These are phyloP conservation scores for Gilbertella persicaria DNA, from an alignment of 371 early-diverging fungal species.

Conservation along the genomic window DNA sequence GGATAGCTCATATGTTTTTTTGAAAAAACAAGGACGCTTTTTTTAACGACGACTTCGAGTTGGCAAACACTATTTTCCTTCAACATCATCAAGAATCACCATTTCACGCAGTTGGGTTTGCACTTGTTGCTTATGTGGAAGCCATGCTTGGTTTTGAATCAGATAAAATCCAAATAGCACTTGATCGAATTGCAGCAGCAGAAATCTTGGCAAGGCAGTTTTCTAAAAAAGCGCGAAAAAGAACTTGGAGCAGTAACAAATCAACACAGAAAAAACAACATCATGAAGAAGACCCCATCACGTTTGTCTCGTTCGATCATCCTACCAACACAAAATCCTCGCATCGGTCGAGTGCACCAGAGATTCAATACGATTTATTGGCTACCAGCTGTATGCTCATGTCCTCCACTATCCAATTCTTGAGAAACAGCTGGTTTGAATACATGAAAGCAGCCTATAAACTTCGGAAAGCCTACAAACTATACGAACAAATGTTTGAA, in stretches of 20 bases:
- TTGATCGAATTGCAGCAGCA: slow-evolving; percentile 41
- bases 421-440: slow-evolving; percentile 49
- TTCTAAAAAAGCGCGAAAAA: slow-evolving; percentile 30
- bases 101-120: slow-evolving; percentile 53
- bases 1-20: not conserved
- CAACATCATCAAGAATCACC: slow-evolving; percentile 46
- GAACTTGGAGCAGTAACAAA: slow-evolving; percentile 15
- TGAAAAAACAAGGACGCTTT: slow-evolving; percentile 37
- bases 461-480: slow-evolving; percentile 47
- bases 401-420: slow-evolving; percentile 50
- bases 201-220: slow-evolving; percentile 37
- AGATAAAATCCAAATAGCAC: slow-evolving; percentile 40
- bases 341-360: slow-evolving; percentile 2
- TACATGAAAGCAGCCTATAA: slow-evolving; percentile 53
- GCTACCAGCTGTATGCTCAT: slow-evolving; percentile 50
- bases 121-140: slow-evolving; percentile 51
- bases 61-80: slow-evolving; percentile 38
- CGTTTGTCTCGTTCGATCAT: slow-evolving; percentile 4
- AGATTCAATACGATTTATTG: slow-evolving; percentile 41
- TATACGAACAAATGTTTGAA: slow-evolving; percentile 53
- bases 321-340: not conserved
- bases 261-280: not conserved
- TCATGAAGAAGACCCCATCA: not conserved
- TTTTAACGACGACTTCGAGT: slow-evolving; percentile 49
- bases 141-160: slow-evolving; percentile 50